These are phyloP conservation scores for Trichoderma sp. DNA, from an alignment of 2,329 filamentous ascomycete species.

Conservation along the genomic window DNA sequence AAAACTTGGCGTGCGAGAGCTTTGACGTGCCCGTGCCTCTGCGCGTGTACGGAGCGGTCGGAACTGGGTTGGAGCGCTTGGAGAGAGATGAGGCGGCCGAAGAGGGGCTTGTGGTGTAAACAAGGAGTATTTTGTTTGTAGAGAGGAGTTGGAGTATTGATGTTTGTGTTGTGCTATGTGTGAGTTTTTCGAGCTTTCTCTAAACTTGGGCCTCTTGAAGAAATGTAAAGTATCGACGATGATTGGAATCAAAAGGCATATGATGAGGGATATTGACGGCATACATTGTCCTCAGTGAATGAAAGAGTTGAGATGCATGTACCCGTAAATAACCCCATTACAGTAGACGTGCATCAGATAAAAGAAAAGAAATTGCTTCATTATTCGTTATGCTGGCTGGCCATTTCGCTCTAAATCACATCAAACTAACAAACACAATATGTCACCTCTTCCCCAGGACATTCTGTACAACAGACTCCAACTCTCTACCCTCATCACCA, in stretches of 20 bases:
- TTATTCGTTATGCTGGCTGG: background rate
- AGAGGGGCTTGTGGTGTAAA: constrained; percentile 45
- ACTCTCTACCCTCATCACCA: background rate
- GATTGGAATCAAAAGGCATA: background rate
- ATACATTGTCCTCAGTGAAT: background rate
- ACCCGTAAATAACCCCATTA: background rate
- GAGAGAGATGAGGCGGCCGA: constrained; percentile 57
- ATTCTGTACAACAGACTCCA: background rate
- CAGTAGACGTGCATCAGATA: background rate
- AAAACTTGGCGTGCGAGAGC: constrained; percentile 79
- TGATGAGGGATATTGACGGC: background rate
- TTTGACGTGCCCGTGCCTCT: constrained; percentile 88
- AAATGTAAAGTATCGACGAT: background rate
- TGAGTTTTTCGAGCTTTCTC: background rate
- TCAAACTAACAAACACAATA: background rate
- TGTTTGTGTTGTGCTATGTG: background rate
- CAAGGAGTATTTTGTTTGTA: background rate
- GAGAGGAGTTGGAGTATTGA: background rate
- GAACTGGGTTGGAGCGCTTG: constrained; percentile 56
- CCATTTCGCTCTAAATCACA: background rate
- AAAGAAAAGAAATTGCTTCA: background rate
- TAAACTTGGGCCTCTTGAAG: background rate
- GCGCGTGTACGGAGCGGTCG: constrained; percentile 71
- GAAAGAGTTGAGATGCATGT: background rate
- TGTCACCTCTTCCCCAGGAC: background rate